A percentile compares a stretch with the other conserved stretches of the same genome.
phyloP scores from a whole-genome alignment of 768 basidiomycete genomes.

The Collybia mongolica region DNA sequence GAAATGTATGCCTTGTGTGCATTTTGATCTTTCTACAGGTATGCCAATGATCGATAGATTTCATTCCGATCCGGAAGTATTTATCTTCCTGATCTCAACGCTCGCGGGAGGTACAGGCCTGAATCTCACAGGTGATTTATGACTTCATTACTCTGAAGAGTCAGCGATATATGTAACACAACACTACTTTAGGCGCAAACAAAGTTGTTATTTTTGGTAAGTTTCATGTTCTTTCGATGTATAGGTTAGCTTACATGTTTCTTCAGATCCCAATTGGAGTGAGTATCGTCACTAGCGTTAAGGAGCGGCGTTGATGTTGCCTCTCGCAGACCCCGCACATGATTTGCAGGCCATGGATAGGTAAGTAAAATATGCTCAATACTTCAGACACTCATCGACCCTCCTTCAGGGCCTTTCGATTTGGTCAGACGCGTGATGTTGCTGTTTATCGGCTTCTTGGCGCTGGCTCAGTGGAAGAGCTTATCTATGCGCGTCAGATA shows the following conservation, averaged over 20 bases:
- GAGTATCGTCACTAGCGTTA: conserved; percentile 25
- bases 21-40: conserved; percentile 38
- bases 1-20: background rate
- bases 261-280: conserved; percentile 93
- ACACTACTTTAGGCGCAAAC: conserved; percentile 61
- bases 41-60: conserved; percentile 88
- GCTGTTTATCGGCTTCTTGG: conserved; percentile 81
- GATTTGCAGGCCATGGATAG: conserved; percentile 92
- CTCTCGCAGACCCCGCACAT: conserved; percentile 78
- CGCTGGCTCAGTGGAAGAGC: conserved; percentile 84
- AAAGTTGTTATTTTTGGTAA: conserved; percentile 90
- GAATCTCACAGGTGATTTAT: conserved; percentile 61
- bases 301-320: background rate
- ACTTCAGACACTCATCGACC: background rate
- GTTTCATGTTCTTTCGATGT: conserved; percentile 14
- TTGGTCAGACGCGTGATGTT: conserved; percentile 86
- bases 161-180: background rate
- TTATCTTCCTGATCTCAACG: conserved; percentile 87
- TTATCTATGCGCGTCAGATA: conserved; percentile 86
- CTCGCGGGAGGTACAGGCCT: conserved; percentile 90
- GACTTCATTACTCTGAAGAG: background rate
- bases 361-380: conserved; percentile 16
- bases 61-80: conserved; percentile 69
- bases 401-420: conserved; percentile 64
- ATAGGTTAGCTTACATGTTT: conserved; percentile 7